Evolutionary conservation across 805 yeast genomes (phyloP), one percentile per base, ranked within the genome.

Genomic region (Lachancea cidri): DNA sequence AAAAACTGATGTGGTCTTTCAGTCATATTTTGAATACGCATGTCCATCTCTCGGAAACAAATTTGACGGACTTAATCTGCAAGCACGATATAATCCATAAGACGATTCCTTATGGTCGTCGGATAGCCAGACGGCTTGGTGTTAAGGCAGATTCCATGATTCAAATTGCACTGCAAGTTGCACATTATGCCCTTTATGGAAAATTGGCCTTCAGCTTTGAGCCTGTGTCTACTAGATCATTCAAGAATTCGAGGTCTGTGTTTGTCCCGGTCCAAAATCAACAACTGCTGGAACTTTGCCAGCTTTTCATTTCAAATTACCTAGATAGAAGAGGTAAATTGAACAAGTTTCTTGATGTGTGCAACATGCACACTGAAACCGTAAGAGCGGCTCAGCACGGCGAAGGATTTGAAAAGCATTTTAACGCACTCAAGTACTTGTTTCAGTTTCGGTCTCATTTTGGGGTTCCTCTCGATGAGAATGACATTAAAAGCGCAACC

Each of bases 161-260:
- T 31, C 97, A 88, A 62, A 77, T 88, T 77, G 84, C 93, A 6
- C 78, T 88, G 62, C 96, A 88, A 60, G 81, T 91, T 6, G 86
- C 95, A 2, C 89, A 88, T 61, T 88, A 87, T 60, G 93, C 95
- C 0, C 70, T 88, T 33, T 88, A 88, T 54, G 97, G 97, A 15
- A 83, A 81, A 55, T 86, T 86, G 42, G 93, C 84, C 50, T 84
- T 91, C 47, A 83, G 95, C 1, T 82, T 86, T 52, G 97, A 88
- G 64, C 95, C 96, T 1, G 89, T 95, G 2, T 79, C 88, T 4
- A 83, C 89, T 1, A 68, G 94, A 45, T 70, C 70, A 44, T 84
- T 82, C 60, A 70, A 69, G 45, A 80, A 80, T 55, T 72, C 88
- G 4, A 72, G 94, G 50, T 81, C 88, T 0, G 86, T 83, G 46